phyloP scores from a whole-genome alignment of 179 eudicot genomes.

The Corrigiola litoralis region DNA sequence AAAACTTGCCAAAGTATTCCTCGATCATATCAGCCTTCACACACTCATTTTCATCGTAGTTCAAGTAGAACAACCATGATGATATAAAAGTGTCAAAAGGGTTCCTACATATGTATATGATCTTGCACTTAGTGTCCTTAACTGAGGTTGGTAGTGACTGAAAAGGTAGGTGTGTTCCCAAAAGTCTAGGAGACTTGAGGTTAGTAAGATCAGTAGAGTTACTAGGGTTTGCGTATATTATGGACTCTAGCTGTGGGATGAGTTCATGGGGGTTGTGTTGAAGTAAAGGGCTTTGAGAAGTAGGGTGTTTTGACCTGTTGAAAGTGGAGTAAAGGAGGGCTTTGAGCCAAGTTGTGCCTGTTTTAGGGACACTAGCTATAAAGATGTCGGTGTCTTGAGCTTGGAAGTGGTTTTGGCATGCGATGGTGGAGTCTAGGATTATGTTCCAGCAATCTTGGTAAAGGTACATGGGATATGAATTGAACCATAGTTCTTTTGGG shows the following conservation, averaged over 20 bases:
- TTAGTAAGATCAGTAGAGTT: constrained; percentile 12
- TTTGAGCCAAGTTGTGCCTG: constrained; percentile 58
- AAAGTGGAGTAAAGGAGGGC: constrained; percentile 34
- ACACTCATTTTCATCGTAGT: constrained; percentile 18
- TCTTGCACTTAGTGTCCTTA: constrained; percentile 19
- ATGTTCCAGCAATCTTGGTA: constrained; percentile 46
- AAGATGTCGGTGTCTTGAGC: constrained; percentile 36
- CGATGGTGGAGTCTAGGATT: constrained; percentile 19
- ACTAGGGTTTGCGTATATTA: constrained; percentile 14
- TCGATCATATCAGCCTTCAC: constrained; percentile 20
- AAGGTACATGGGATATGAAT: constrained; percentile 21
- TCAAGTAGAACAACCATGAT: constrained; percentile 26
- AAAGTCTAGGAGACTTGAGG: constrained; percentile 15
- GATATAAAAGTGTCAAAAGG: constrained; percentile 35
- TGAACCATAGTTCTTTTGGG: constrained; percentile 40
- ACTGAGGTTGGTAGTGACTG: constrained; percentile 22
- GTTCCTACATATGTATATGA: constrained; percentile 30
- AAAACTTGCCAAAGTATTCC: constrained; percentile 25
- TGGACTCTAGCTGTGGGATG: constrained; percentile 24
- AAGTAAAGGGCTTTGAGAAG: constrained; percentile 18
- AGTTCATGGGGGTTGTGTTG: constrained; percentile 33
- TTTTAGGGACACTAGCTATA: constrained; percentile 40
- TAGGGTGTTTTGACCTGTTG: constrained; percentile 18
- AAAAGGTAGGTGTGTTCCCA: constrained; percentile 33
- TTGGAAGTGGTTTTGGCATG: constrained; percentile 34